Evolutionary conservation across 2,329 filamentous ascomycete species (phyloP).

Genomic region (Fusarium compactum): DNA sequence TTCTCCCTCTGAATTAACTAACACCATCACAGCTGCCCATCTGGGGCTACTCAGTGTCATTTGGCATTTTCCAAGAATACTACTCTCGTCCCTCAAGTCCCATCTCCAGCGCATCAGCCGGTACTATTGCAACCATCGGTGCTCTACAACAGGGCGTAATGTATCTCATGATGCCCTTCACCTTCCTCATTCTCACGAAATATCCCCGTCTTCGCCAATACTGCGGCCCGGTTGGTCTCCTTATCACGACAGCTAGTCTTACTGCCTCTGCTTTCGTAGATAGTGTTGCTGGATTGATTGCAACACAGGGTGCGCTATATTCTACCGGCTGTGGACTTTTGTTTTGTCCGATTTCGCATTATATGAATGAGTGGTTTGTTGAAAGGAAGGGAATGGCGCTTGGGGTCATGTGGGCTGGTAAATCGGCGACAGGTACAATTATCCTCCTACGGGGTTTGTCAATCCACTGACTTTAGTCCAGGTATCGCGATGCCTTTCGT

Average conservation of each 20-base stretch:
- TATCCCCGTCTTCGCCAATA: conserved; percentile 56
- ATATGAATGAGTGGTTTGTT: conserved; percentile 72
- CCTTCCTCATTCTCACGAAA: conserved; percentile 58
- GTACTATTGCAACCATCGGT: conserved; percentile 42
- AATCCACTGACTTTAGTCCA: conserved; percentile 24
- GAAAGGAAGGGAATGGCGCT: conserved; percentile 64
- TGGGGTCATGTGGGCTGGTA: conserved; percentile 68
- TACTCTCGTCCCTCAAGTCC: conserved; percentile 69
- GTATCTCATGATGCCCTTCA: conserved; percentile 64
- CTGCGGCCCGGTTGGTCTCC: conserved; percentile 58
- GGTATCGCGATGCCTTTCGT: conserved; percentile 64
- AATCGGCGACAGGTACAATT: conserved; percentile 51
- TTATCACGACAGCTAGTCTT: conserved; percentile 61
- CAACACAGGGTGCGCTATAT: conserved; percentile 70
- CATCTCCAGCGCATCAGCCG: conserved; percentile 54
- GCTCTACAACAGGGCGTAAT: conserved; percentile 57
- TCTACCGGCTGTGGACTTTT: conserved; percentile 64
- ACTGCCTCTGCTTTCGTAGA: conserved; percentile 64
- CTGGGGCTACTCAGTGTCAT: conserved; percentile 56
- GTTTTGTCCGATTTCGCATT: conserved; percentile 65
- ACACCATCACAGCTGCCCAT: neutral
- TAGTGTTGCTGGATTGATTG: conserved; percentile 63
- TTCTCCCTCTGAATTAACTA: fast-evolving
- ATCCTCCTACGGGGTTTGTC: fast-evolving
- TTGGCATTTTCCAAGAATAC: conserved; percentile 76